Conservation (phyloP, 768 basidiomycete genomes). For the Calocybe cyanea region DNA sequence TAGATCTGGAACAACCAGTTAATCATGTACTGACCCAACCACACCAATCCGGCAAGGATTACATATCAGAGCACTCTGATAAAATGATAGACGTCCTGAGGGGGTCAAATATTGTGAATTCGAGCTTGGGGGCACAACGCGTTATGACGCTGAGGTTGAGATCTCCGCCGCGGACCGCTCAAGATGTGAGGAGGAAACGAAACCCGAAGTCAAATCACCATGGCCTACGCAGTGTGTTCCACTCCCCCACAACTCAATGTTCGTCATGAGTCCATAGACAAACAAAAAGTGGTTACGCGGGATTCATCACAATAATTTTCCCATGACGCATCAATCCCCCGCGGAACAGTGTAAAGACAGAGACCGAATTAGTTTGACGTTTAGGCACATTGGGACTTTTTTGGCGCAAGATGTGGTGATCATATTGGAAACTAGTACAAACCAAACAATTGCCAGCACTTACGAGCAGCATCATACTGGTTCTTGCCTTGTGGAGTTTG, state of each 20-base stretch:
- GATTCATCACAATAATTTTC: conserved; percentile 74
- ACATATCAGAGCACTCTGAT: conserved; percentile 84
- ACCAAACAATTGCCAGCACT: no score
- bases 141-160: conserved; percentile 73
- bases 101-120: conserved; percentile 74
- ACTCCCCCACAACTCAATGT: conserved; percentile 80
- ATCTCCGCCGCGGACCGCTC: conserved; percentile 29
- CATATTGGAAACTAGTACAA: conserved; percentile 76
- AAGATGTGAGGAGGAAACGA: conserved; percentile 3
- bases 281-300: conserved; percentile 75
- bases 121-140: conserved; percentile 76
- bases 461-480: no score
- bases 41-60: conserved; percentile 76
- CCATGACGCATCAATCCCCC: conserved; percentile 41
- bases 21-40: conserved; percentile 84
- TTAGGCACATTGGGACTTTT: conserved; percentile 77
- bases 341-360: conserved; percentile 48
- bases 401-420: conserved; percentile 41
- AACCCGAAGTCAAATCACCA: neutral
- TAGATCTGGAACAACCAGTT: conserved; percentile 53
- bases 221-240: conserved; percentile 54
- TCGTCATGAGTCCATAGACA: conserved; percentile 71
- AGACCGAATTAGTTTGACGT: conserved; percentile 76
- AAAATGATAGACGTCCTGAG: conserved; percentile 81
- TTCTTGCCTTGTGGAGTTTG: no score